These are phyloP conservation scores for Mychonastes homosphaera DNA, from an alignment of 139 green algal species.

Conservation along the genomic window DNA sequence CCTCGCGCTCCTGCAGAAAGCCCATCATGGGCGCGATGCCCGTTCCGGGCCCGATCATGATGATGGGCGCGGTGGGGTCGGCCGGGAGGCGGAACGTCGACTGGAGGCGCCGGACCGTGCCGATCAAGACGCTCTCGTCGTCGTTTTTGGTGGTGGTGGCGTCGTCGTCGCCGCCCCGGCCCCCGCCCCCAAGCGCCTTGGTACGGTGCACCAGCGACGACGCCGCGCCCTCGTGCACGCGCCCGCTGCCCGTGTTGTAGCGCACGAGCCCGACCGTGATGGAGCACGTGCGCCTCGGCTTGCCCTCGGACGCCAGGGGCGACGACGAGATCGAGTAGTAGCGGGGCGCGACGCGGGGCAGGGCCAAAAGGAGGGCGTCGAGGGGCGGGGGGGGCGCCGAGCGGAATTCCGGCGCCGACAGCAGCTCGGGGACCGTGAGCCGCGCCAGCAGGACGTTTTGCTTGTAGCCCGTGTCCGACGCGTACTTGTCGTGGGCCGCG, in stretches of 20 bases:
- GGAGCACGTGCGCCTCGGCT: no score
- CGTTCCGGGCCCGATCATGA: constrained; percentile 89
- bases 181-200: no score
- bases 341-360: constrained; percentile 23
- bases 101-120: constrained; percentile 4
- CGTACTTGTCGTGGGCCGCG: not conserved
- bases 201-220: constrained; percentile 49
- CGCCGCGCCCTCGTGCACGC: constrained; percentile 55
- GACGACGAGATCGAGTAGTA: constrained; percentile 88
- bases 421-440: no score
- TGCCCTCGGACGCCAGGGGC: constrained; percentile 20
- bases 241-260: constrained; percentile 40
- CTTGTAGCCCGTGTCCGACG: constrained; percentile 12
- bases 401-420: no score
- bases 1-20: constrained; percentile 84
- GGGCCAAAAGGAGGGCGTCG: not conserved
- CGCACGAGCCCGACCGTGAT: constrained; percentile 13
- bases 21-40: constrained; percentile 91
- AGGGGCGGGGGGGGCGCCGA: constrained; percentile 3
- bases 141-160: no score
- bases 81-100: constrained; percentile 75
- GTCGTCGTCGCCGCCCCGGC: no score
- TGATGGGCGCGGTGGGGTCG: constrained; percentile 52
- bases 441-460: constrained; percentile 12
- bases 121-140: no score